Evolutionary conservation across 768 basidiomycete species (phyloP).

Genomic region (Psilocybe cyanescens): DNA sequence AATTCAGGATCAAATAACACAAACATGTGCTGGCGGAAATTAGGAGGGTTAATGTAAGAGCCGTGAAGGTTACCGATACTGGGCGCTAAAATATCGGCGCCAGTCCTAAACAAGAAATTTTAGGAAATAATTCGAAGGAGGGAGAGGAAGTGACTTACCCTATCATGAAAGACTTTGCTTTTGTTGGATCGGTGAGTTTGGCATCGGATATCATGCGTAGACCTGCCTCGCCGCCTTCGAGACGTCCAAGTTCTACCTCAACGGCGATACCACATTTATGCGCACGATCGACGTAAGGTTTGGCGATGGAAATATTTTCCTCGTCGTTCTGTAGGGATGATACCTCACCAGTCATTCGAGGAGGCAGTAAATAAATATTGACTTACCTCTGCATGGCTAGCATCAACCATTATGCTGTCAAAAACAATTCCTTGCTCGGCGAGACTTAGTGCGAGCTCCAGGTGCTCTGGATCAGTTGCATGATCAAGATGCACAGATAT

Average conservation of each 20-base stretch:
- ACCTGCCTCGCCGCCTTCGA: slow-evolving; percentile 54
- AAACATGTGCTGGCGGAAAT: slow-evolving; percentile 49
- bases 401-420: slow-evolving; percentile 56
- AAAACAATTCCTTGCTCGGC: slow-evolving; percentile 50
- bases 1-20: slow-evolving; percentile 6
- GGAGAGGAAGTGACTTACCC: slow-evolving; percentile 26
- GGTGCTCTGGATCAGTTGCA: slow-evolving; percentile 47
- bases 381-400: slow-evolving; percentile 48
- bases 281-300: slow-evolving; percentile 48
- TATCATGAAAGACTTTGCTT: slow-evolving; percentile 45
- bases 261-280: slow-evolving; percentile 42
- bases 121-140: background rate
- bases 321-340: slow-evolving; percentile 43
- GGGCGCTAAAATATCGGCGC: slow-evolving; percentile 48
- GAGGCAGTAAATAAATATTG: background rate
- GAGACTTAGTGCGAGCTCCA: slow-evolving; percentile 47
- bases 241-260: slow-evolving; percentile 50
- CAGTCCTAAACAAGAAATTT: slow-evolving; percentile 33
- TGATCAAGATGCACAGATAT: slow-evolving; percentile 54
- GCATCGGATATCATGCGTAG: slow-evolving; percentile 49
- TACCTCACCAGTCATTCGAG: background rate
- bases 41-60: slow-evolving; percentile 46
- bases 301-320: slow-evolving; percentile 47
- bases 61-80: slow-evolving; percentile 54
- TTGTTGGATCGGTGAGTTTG: slow-evolving; percentile 47